Conservation (phyloP, 345 rosid genomes). For the Lumnitzera littorea region DNA sequence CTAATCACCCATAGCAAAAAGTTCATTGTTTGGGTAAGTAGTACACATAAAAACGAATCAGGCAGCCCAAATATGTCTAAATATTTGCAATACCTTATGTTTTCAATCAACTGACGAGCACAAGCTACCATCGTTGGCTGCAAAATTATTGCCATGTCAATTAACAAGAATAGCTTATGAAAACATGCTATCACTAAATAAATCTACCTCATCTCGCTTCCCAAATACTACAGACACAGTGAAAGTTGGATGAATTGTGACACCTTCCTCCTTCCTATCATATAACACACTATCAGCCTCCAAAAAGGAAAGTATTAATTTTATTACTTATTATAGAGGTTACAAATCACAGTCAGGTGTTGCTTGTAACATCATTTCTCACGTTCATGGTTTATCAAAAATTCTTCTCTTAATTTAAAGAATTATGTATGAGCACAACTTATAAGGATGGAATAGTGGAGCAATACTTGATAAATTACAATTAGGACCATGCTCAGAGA, state of each 20-base stretch:
- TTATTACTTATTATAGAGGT: too few relatives aligned
- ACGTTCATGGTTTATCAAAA: too few relatives aligned
- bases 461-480: too few relatives aligned
- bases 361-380: too few relatives aligned
- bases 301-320: neutral
- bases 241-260: constrained; percentile 67
- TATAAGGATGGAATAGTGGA: too few relatives aligned
- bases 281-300: constrained; percentile 6
- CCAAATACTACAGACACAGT: constrained; percentile 82
- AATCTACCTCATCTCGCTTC: constrained; percentile 77
- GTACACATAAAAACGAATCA: neutral
- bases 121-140: constrained; percentile 82
- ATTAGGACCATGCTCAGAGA: too few relatives aligned
- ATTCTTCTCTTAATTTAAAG: too few relatives aligned
- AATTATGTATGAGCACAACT: too few relatives aligned
- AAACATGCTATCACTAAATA: constrained; percentile 5
- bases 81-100: constrained; percentile 45
- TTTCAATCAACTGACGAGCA: constrained; percentile 83
- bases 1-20: neutral
- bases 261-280: constrained; percentile 81
- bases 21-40: neutral
- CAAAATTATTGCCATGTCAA: neutral
- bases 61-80: neutral
- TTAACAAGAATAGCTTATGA: neutral
- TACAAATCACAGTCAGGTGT: too few relatives aligned